phyloP scores from a whole-genome alignment of 2,329 filamentous ascomycete genomes.

The Alternaria ethzedia region DNA sequence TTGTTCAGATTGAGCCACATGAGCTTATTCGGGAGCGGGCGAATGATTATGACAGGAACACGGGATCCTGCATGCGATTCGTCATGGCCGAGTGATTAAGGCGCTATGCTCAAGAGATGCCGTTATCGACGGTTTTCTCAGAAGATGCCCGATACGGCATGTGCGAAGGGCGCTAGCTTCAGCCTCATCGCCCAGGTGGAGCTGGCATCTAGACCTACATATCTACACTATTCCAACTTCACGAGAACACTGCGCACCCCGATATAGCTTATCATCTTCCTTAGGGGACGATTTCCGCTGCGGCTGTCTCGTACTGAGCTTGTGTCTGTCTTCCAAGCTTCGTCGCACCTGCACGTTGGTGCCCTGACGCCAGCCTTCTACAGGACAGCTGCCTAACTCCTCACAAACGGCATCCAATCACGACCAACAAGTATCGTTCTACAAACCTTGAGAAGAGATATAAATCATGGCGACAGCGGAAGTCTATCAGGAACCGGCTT shows the following conservation, averaged over 20 bases:
- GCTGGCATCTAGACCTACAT: neutral
- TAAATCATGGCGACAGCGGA: slow-evolving; percentile 1
- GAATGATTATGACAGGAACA: neutral
- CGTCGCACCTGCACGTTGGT: neutral
- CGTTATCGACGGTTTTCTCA: neutral
- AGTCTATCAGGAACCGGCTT: neutral
- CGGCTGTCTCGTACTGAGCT: neutral
- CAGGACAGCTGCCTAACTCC: neutral
- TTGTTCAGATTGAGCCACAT: neutral
- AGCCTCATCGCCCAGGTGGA: neutral
- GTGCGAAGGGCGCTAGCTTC: neutral
- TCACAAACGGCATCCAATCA: neutral
- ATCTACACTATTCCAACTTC: neutral
- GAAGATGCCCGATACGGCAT: neutral
- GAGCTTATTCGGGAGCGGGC: neutral
- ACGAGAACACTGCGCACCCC: neutral
- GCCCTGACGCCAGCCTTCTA: neutral
- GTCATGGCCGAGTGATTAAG: neutral
- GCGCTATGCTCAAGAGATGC: neutral
- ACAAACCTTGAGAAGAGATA: neutral
- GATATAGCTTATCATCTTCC: neutral
- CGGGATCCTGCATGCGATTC: neutral
- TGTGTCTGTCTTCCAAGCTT: neutral
- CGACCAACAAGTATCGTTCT: neutral
- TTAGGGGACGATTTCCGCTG: neutral